A percentile compares a stretch with the other conserved stretches of the same genome.
phyloP scores from a whole-genome alignment of 495 filamentous ascomycete genomes.

The Oidiodendron maius region DNA sequence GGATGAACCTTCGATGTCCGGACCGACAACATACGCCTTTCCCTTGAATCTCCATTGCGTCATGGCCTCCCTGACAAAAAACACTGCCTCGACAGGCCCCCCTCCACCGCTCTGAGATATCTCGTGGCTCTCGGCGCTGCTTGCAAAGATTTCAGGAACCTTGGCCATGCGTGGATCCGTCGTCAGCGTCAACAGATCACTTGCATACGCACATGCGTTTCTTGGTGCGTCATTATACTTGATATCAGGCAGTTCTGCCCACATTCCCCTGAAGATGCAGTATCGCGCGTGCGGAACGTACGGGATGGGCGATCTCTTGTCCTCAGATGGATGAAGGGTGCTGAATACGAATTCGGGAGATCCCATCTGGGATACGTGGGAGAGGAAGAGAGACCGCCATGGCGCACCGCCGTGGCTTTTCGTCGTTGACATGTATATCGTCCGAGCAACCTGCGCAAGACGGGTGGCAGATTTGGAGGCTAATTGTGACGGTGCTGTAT shows the following conservation, averaged over 20 bases:
- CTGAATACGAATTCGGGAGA: slow-evolving; percentile 66
- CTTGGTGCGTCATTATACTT: slow-evolving; percentile 43
- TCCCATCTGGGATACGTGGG: slow-evolving; percentile 54
- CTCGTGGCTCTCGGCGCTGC: slow-evolving; percentile 27
- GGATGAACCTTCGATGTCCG: slow-evolving; percentile 45
- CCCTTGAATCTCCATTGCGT: slow-evolving; percentile 86
- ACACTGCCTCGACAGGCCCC: slow-evolving; percentile 71
- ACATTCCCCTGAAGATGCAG: slow-evolving; percentile 77
- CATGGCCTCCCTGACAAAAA: slow-evolving; percentile 65
- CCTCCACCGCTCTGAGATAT: slow-evolving; percentile 49
- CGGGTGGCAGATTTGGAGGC: slow-evolving; percentile 13
- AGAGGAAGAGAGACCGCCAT: slow-evolving; percentile 64
- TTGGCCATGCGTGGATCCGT: slow-evolving; percentile 88
- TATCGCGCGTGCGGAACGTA: slow-evolving; percentile 38
- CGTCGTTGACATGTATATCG: slow-evolving; percentile 18
- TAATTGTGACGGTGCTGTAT: slow-evolving; percentile 12
- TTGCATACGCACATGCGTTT: slow-evolving; percentile 65
- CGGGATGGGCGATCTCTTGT: slow-evolving; percentile 12
- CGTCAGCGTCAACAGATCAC: slow-evolving; percentile 74
- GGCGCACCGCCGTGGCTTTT: slow-evolving; percentile 32
- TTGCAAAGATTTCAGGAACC: slow-evolving; percentile 56
- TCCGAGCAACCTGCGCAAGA: slow-evolving; percentile 18
- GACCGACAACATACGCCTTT: slow-evolving; percentile 57
- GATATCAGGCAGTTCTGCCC: slow-evolving; percentile 61
- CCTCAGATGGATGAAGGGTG: slow-evolving; percentile 46